Evolutionary conservation across 306 rosid species (phyloP).

Genomic region (Mucuna pruriens): DNA sequence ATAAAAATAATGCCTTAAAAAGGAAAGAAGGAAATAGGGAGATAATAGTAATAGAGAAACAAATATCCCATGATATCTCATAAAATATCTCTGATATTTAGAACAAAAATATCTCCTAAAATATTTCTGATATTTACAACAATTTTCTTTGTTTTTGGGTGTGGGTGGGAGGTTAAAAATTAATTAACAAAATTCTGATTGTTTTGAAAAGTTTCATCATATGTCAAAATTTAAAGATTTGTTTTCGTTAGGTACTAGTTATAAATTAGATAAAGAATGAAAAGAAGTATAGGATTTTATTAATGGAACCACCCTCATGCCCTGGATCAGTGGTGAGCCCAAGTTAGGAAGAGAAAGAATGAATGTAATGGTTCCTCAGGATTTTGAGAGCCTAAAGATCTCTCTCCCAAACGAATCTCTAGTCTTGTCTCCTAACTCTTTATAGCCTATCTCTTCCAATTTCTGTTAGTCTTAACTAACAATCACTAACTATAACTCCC

Average conservation of each 20-base stretch:
- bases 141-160: neutral
- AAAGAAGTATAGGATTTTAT: neutral
- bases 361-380: neutral
- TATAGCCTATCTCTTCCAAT: neutral
- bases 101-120: too few species aligned
- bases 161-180: constrained; percentile 4
- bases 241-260: neutral
- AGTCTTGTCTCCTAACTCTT: too few species aligned
- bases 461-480: too few species aligned
- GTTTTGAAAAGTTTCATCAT: neutral
- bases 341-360: neutral
- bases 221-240: neutral
- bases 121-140: too few species aligned
- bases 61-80: too few species aligned
- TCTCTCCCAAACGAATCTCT: neutral
- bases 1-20: too few species aligned
- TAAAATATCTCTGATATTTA: too few species aligned
- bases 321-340: neutral
- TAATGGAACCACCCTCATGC: neutral
- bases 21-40: too few species aligned
- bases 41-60: too few species aligned
- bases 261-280: neutral
- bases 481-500: neutral
- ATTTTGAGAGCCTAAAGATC: too few species aligned
- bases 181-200: neutral